phyloP scores from a whole-genome alignment of 2,329 filamentous ascomycete genomes.

The Calycina herbarum region DNA sequence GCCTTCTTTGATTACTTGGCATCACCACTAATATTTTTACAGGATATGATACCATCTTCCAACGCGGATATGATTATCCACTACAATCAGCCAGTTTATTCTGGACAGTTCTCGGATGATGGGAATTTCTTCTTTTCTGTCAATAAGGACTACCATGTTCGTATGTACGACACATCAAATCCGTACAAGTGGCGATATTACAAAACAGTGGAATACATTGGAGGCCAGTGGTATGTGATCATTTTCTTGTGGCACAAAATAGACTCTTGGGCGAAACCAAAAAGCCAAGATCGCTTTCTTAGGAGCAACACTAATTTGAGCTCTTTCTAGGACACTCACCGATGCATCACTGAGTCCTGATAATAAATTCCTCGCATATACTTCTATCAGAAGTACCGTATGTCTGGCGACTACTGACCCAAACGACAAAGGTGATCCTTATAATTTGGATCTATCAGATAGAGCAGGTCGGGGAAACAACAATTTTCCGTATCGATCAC shows the following conservation, averaged over 20 bases:
- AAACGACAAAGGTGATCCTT: slow-evolving; percentile 75
- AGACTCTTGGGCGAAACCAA: no score
- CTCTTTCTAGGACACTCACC: slow-evolving; percentile 65
- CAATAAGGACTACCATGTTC: slow-evolving; percentile 88
- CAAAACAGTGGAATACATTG: slow-evolving; percentile 83
- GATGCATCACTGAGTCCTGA: slow-evolving; percentile 90
- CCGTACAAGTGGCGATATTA: slow-evolving; percentile 96
- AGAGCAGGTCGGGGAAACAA: slow-evolving; percentile 3
- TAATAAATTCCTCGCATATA: slow-evolving; percentile 89
- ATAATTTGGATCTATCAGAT: slow-evolving; percentile 71
- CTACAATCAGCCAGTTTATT: slow-evolving; percentile 84
- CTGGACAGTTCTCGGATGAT: slow-evolving; percentile 93
- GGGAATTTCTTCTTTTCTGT: slow-evolving; percentile 96
- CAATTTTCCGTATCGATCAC: slow-evolving; percentile 7
- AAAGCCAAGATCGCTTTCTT: not conserved
- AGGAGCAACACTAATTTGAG: not conserved
- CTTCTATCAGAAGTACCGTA: slow-evolving; percentile 80
- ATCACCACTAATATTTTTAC: not conserved
- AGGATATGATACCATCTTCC: slow-evolving; percentile 76
- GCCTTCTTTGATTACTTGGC: not conserved
- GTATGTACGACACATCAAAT: slow-evolving; percentile 97
- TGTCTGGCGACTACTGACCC: slow-evolving; percentile 88
- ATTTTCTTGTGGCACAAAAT: not conserved
- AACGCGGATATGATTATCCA: slow-evolving; percentile 85
- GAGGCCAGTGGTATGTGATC: slow-evolving; percentile 68